A percentile compares a stretch with the other conserved stretches of the same genome.
Evolutionary conservation across 306 rosid species (phyloP).

Genomic region (Cicer cuneatum): DNA sequence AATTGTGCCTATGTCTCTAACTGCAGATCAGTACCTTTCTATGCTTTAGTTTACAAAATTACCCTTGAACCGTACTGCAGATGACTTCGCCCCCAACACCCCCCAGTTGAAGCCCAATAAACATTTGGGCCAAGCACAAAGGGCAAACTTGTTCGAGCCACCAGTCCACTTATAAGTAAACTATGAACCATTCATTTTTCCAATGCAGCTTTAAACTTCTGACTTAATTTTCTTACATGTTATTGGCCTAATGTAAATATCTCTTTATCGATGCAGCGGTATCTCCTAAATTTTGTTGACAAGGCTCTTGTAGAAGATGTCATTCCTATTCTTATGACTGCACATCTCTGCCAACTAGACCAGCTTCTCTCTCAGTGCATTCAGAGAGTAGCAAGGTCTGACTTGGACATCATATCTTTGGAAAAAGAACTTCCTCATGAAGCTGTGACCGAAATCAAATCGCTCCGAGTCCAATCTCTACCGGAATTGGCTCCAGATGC

Average conservation of each 20-base stretch:
- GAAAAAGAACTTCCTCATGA: constrained; percentile 80
- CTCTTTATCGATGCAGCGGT: constrained; percentile 66
- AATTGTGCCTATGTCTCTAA: too few species aligned
- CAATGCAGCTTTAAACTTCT: background rate
- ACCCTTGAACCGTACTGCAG: too few species aligned
- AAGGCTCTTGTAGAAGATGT: constrained; percentile 90
- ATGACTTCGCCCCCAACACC: too few species aligned
- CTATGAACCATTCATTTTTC: background rate
- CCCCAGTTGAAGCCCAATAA: too few species aligned
- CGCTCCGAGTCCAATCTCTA: constrained; percentile 46
- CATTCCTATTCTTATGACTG: constrained; percentile 72
- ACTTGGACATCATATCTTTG: constrained; percentile 64
- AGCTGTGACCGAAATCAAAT: constrained; percentile 56
- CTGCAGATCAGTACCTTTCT: too few species aligned
- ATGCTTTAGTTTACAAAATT: too few species aligned
- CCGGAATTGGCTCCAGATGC: constrained; percentile 45
- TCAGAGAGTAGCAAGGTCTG: constrained; percentile 72
- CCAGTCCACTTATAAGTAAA: too few species aligned
- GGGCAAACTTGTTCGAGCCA: too few species aligned
- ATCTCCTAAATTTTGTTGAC: constrained; percentile 75
- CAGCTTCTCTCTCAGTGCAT: constrained; percentile 69
- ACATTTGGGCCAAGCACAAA: too few species aligned
- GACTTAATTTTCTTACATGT: background rate
- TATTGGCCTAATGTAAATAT: constrained; percentile 29
- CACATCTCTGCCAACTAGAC: constrained; percentile 64